These are phyloP conservation scores for Postia placenta DNA, from an alignment of 768 basidiomycete genomes.

Conservation along the genomic window DNA sequence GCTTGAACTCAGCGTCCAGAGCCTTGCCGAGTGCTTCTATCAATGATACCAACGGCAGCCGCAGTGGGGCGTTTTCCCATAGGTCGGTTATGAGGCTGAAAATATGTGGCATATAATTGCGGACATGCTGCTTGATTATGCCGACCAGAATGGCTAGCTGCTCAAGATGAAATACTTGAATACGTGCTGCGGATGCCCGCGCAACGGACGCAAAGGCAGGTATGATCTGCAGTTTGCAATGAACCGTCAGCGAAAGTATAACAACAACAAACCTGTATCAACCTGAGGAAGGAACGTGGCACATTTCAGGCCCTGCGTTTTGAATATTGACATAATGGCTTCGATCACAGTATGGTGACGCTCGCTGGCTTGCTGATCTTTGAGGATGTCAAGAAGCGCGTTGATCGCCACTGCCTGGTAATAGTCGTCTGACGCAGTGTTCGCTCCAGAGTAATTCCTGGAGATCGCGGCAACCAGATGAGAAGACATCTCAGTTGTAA, in stretches of 20 bases:
- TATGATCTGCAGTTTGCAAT: slow-evolving; percentile 56
- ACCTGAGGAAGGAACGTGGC: slow-evolving; percentile 94
- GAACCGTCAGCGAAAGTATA: neutral
- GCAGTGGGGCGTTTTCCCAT: slow-evolving; percentile 81
- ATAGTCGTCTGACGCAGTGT: slow-evolving; percentile 82
- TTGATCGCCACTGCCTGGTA: slow-evolving; percentile 96
- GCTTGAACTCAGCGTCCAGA: slow-evolving; percentile 95
- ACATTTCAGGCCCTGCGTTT: slow-evolving; percentile 94
- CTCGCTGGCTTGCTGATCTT: slow-evolving; percentile 79
- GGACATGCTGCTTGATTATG: slow-evolving; percentile 96
- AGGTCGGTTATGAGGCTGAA: slow-evolving; percentile 84
- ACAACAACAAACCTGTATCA: slow-evolving; percentile 48
- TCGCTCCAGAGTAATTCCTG: slow-evolving; percentile 52
- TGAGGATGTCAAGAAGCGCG: slow-evolving; percentile 78
- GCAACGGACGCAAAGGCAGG: slow-evolving; percentile 92
- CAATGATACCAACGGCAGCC: slow-evolving; percentile 86
- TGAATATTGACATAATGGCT: slow-evolving; percentile 98
- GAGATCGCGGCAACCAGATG: slow-evolving; percentile 55
- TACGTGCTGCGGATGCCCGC: slow-evolving; percentile 68
- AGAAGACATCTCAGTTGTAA: slow-evolving; percentile 40
- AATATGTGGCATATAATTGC: slow-evolving; percentile 83
- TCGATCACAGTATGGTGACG: slow-evolving; percentile 94
- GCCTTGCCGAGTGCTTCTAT: slow-evolving; percentile 92
- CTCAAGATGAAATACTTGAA: slow-evolving; percentile 92
- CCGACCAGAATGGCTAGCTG: slow-evolving; percentile 92